Conservation (phyloP, 2,329 filamentous ascomycete genomes). For the Akanthomyces dipterigenus region DNA sequence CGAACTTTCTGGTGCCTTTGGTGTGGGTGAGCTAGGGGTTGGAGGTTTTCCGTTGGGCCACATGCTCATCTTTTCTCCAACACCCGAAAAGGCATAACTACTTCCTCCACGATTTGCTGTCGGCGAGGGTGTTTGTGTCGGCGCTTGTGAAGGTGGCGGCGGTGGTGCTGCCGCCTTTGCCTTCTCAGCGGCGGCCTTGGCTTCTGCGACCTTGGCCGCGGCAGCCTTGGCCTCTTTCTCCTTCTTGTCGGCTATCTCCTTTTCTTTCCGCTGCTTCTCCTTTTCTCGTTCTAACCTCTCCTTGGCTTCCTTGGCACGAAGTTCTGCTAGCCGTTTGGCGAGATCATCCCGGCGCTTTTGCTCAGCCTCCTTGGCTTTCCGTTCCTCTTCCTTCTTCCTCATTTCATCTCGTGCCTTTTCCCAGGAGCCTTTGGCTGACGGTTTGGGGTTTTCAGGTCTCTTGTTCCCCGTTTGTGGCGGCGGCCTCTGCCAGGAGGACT, state of each 20-base stretch:
- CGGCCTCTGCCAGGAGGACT: constrained; percentile 11
- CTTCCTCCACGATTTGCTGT: constrained; percentile 34
- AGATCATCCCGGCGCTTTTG: constrained; percentile 53
- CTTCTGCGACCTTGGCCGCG: constrained; percentile 22
- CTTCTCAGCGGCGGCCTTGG: constrained; percentile 20
- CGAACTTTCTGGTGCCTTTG: constrained; percentile 24
- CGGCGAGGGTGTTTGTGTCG: constrained; percentile 3
- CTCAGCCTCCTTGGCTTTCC: constrained; percentile 54
- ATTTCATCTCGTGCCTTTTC: constrained; percentile 65
- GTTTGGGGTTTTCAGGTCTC: constrained; percentile 24
- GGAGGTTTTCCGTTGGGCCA: constrained; percentile 59
- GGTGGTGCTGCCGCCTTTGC: constrained; percentile 18
- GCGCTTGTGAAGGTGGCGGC: constrained; percentile 6
- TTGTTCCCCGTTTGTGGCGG: constrained; percentile 11
- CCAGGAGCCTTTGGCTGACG: constrained; percentile 47
- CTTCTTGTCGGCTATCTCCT: constrained; percentile 30
- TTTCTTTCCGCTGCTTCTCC: constrained; percentile 32
- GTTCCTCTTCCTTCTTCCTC: constrained; percentile 55
- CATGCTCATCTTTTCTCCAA: constrained; percentile 63
- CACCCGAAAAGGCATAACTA: constrained; percentile 57
- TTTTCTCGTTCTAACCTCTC: constrained; percentile 38
- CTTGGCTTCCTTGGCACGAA: constrained; percentile 49
- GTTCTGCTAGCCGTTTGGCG: constrained; percentile 44
- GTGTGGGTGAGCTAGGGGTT: constrained; percentile 23
- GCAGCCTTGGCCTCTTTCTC: constrained; percentile 22